These are phyloP conservation scores for Penstemon eatonii DNA, from an alignment of 257 asterid genomes.

Conservation along the genomic window DNA sequence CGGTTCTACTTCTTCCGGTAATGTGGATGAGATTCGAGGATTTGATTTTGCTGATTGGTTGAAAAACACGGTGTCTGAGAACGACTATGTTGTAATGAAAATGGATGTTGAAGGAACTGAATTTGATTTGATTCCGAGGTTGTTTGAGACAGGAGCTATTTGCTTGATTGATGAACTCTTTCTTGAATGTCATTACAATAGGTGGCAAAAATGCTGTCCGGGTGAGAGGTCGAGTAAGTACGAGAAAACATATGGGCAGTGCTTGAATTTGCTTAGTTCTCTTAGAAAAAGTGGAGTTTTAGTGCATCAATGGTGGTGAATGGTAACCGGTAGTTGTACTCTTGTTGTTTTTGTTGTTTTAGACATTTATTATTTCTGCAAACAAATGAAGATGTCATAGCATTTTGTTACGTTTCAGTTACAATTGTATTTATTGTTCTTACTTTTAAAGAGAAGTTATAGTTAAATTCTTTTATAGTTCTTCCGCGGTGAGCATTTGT, in stretches of 20 bases:
- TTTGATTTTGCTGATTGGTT: conserved; percentile 91
- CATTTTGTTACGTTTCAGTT: background rate
- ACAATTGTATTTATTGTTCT: background rate
- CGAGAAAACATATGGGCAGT: conserved; percentile 73
- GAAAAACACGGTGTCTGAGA: conserved; percentile 59
- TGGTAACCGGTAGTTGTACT: conserved; percentile 29
- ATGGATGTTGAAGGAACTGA: conserved; percentile 98
- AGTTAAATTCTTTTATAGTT: background rate
- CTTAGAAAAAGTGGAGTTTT: conserved; percentile 81
- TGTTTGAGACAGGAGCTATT: conserved; percentile 75
- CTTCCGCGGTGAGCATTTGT: background rate
- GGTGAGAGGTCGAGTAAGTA: conserved; percentile 82
- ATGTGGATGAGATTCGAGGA: conserved; percentile 77
- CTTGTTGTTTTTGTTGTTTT: conserved; percentile 24
- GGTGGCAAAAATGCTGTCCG: conserved; percentile 97
- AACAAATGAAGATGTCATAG: conserved; percentile 15
- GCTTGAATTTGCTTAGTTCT: conserved; percentile 70
- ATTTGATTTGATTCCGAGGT: conserved; percentile 75
- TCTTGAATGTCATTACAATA: conserved; percentile 88
- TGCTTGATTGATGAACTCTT: conserved; percentile 88
- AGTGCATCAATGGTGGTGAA: conserved; percentile 96
- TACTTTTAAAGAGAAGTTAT: background rate
- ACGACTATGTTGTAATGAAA: conserved; percentile 89
- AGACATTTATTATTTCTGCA: conserved; percentile 24
- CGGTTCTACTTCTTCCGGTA: conserved; percentile 38